Percentiles rank a stretch among this genome's conserved stretches.
These are phyloP conservation scores for Trichoderma sp. DNA, from an alignment of 2,329 filamentous ascomycete species.

Conservation along the genomic window DNA sequence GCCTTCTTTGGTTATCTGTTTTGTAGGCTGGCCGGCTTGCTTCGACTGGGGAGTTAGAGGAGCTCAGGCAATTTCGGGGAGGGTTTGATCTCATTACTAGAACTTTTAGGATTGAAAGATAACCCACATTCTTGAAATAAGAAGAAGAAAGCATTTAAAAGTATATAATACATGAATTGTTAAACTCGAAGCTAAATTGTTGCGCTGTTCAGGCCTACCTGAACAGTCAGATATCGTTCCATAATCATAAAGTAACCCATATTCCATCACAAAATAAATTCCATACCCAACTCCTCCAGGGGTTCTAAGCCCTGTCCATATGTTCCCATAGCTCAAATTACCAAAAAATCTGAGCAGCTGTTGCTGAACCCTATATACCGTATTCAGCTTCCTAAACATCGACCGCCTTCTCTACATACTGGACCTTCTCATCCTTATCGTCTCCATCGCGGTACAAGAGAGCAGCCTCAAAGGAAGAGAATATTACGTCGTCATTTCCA, in stretches of 20 bases:
- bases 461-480: conserved; percentile 32
- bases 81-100: neutral
- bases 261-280: conserved; percentile 12
- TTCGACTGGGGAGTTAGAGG: neutral
- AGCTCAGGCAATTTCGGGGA: neutral
- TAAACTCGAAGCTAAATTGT: conserved; percentile 10
- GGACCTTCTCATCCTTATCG: conserved; percentile 28
- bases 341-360: neutral
- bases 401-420: conserved; percentile 25
- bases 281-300: conserved; percentile 20
- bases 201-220: neutral
- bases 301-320: conserved; percentile 13
- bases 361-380: neutral
- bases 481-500: conserved; percentile 31
- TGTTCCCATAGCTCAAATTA: neutral
- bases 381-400: conserved; percentile 17
- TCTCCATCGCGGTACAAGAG: conserved; percentile 31
- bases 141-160: neutral
- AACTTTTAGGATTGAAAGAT: neutral
- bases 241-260: conserved; percentile 21
- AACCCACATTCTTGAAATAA: neutral
- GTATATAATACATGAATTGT: neutral
- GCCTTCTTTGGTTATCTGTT: neutral
- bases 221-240: conserved; percentile 4
- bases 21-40: neutral